Conservation (phyloP, 2,329 filamentous ascomycete genomes). For the Scleromitrula shiraiana region DNA sequence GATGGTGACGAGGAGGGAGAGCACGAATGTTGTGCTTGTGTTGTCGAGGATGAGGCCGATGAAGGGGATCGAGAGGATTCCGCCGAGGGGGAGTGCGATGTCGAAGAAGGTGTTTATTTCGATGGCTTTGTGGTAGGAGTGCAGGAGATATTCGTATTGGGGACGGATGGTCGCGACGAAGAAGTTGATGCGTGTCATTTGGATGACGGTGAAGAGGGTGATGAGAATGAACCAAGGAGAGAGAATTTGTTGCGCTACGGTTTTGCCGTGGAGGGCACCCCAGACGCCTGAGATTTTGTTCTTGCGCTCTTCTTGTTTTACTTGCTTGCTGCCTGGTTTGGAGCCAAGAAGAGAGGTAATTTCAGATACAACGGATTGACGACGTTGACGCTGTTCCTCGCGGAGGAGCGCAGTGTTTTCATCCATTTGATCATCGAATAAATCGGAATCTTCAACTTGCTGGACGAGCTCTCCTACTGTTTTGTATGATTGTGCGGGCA, state of each 20-base stretch:
- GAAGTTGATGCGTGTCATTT: slow-evolving; percentile 82
- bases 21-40: slow-evolving; percentile 62
- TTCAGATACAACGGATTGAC: slow-evolving; percentile 43
- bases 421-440: slow-evolving; percentile 48
- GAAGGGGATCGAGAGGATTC: slow-evolving; percentile 77
- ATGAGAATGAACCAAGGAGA: slow-evolving; percentile 83
- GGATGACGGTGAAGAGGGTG: slow-evolving; percentile 65
- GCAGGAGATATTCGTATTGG: slow-evolving; percentile 73
- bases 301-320: slow-evolving; percentile 59
- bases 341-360: slow-evolving; percentile 68
- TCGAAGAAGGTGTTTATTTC: slow-evolving; percentile 81
- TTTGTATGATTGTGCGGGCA: slow-evolving; percentile 74
- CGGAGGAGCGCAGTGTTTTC: slow-evolving; percentile 34
- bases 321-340: slow-evolving; percentile 53
- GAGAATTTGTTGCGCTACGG: slow-evolving; percentile 63
- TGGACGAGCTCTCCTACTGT: slow-evolving; percentile 76
- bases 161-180: slow-evolving; percentile 80
- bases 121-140: slow-evolving; percentile 50
- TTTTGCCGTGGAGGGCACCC: slow-evolving; percentile 72
- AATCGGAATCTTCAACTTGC: slow-evolving; percentile 51
- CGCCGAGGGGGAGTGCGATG: slow-evolving; percentile 73
- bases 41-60: slow-evolving; percentile 75
- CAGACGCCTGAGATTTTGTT: slow-evolving; percentile 66
- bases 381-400: slow-evolving; percentile 41
- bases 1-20: slow-evolving; percentile 59